These are phyloP conservation scores for Lepiota venenata DNA, from an alignment of 768 basidiomycete species.

Conservation along the genomic window DNA sequence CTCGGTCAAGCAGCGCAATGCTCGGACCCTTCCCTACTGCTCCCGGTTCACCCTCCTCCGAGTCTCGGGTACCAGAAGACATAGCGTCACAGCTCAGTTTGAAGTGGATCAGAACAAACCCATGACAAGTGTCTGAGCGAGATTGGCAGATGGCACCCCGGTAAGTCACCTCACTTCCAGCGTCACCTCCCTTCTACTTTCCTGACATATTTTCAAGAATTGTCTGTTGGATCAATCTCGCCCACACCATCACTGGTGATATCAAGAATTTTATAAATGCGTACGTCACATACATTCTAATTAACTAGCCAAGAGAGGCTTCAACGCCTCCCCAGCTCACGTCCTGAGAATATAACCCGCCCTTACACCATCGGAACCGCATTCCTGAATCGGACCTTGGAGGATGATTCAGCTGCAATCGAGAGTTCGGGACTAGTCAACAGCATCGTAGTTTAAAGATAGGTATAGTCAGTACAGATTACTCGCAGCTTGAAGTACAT, in stretches of 20 bases:
- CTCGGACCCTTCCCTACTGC: constrained; percentile 59
- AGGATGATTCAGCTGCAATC: constrained; percentile 63
- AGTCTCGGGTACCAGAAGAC: constrained; percentile 21
- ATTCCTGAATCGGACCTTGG: constrained; percentile 78
- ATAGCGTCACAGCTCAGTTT: constrained; percentile 52
- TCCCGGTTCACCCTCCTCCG: constrained; percentile 18
- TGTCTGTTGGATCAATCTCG: constrained; percentile 84
- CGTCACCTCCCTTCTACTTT: background rate
- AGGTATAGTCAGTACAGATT: constrained; percentile 36
- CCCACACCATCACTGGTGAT: constrained; percentile 85
- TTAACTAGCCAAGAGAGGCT: background rate
- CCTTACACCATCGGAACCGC: constrained; percentile 83
- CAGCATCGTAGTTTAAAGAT: constrained; percentile 83
- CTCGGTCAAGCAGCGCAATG: constrained; percentile 30
- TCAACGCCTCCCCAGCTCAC: constrained; percentile 44
- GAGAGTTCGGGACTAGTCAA: constrained; percentile 71
- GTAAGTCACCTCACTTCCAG: constrained; percentile 32
- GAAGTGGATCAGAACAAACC: constrained; percentile 82
- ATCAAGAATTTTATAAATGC: constrained; percentile 87
- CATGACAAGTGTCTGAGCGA: constrained; percentile 85
- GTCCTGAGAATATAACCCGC: constrained; percentile 59
- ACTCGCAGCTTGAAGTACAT: no score
- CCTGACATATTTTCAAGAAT: constrained; percentile 41
- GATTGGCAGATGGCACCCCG: constrained; percentile 90
- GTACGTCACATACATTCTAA: constrained; percentile 43